Conservation (phyloP, 1,139 yeast species). For the Geotrichum candidum region DNA sequence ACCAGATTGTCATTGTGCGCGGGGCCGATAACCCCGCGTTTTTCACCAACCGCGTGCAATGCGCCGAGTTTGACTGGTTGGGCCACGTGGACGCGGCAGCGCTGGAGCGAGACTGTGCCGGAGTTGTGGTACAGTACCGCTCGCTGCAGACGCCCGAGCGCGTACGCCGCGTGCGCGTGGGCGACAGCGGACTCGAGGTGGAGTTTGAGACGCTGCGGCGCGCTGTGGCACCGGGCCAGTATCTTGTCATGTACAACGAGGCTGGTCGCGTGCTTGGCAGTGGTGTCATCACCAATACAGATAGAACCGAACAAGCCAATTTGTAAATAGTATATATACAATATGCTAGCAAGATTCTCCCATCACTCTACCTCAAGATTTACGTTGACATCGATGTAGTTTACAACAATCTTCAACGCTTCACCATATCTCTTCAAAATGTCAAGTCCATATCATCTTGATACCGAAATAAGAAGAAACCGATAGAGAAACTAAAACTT, state of each 20-base stretch:
- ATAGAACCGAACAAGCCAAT: too few relatives aligned
- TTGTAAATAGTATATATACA: neutral
- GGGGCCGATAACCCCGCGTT: constrained; percentile 63
- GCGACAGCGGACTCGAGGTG: constrained; percentile 14
- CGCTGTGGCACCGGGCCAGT: constrained; percentile 91
- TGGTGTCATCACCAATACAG: constrained; percentile 45
- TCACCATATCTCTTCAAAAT: too few relatives aligned
- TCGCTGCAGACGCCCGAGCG: constrained; percentile 57
- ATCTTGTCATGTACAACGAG: constrained; percentile 62
- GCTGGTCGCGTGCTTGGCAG: constrained; percentile 66
- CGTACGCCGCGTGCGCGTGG: constrained; percentile 25
- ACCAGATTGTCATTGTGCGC: constrained; percentile 71
- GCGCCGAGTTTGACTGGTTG: constrained; percentile 51
- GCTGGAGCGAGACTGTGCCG: constrained; percentile 16
- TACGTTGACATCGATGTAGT: too few relatives aligned
- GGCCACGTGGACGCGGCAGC: constrained; percentile 27
- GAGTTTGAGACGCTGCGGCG: constrained; percentile 45
- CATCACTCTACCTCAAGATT: too few relatives aligned
- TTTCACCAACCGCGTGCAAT: constrained; percentile 42
- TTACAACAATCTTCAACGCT: too few relatives aligned
- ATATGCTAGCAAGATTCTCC: too few relatives aligned
- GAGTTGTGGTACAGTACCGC: constrained; percentile 53
- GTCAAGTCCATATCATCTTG: too few relatives aligned
- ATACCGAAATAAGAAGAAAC: too few relatives aligned
- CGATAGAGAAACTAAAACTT: too few relatives aligned